phyloP scores from a whole-genome alignment of 1,284 basidiomycete species.

The Malassezia nana region DNA sequence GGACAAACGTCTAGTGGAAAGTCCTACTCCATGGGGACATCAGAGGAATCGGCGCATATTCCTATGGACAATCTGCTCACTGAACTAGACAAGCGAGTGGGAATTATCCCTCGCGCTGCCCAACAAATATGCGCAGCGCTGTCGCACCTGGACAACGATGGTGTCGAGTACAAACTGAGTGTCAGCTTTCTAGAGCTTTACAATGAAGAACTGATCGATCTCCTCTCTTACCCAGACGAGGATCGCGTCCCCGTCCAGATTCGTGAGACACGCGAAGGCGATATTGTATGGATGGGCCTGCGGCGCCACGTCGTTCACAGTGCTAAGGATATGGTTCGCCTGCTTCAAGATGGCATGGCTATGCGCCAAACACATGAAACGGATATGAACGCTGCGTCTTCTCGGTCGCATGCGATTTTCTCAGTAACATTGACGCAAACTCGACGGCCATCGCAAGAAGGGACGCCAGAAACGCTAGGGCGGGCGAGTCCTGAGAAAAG shows the following conservation, averaged over 20 bases:
- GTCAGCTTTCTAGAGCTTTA: constrained; percentile 71
- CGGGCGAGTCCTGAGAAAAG: neutral
- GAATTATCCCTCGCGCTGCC: constrained; percentile 89
- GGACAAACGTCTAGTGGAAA: constrained; percentile 96
- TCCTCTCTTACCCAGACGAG: constrained; percentile 39
- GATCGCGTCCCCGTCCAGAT: constrained; percentile 75
- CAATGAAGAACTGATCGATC: constrained; percentile 61
- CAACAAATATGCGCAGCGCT: constrained; percentile 77
- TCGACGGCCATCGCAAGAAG: neutral
- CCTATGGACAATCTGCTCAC: constrained; percentile 30
- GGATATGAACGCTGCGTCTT: constrained; percentile 96
- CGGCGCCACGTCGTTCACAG: constrained; percentile 77
- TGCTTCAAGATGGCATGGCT: constrained; percentile 66
- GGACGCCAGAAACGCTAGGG: neutral
- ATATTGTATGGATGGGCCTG: constrained; percentile 92
- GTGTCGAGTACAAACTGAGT: constrained; percentile 33
- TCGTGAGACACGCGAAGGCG: constrained; percentile 87
- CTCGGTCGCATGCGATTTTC: constrained; percentile 96
- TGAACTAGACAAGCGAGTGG: constrained; percentile 49
- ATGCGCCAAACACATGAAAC: constrained; percentile 91
- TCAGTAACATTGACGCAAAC: constrained; percentile 73
- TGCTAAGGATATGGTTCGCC: constrained; percentile 80
- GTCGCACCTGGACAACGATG: constrained; percentile 5
- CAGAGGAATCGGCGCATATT: constrained; percentile 24
- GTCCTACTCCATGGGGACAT: constrained; percentile 76